phyloP scores from a whole-genome alignment of 148 eudicot genomes.

The Vaccinium macrocarpon region DNA sequence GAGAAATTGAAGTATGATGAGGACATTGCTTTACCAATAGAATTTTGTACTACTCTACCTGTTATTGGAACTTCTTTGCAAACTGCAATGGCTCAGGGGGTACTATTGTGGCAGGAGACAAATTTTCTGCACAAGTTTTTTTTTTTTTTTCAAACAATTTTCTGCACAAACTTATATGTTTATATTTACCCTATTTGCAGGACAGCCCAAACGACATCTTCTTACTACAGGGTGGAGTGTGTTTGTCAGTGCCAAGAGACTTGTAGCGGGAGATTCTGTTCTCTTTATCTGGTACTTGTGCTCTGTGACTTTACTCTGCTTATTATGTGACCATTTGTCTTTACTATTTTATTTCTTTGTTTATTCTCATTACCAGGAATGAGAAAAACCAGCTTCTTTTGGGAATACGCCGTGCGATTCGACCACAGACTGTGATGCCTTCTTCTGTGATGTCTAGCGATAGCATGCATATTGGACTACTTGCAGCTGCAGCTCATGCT shows the following conservation, averaged over 20 bases:
- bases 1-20: not conserved
- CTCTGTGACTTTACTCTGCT: not conserved
- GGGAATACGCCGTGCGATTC: slow-evolving; percentile 92
- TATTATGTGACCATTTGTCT: not conserved
- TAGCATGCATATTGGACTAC: slow-evolving; percentile 99
- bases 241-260: slow-evolving; percentile 99
- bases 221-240: slow-evolving; percentile 99
- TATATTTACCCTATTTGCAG: slow-evolving; percentile 45
- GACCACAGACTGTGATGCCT: slow-evolving; percentile 98
- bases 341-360: not conserved
- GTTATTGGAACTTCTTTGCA: not conserved
- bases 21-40: not conserved
- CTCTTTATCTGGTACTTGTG: slow-evolving; percentile 76
- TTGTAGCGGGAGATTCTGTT: slow-evolving; percentile 98
- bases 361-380: slow-evolving; percentile 50
- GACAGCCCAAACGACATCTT: slow-evolving; percentile 98
- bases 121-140: not conserved
- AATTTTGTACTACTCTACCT: not conserved
- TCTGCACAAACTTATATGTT: slow-evolving; percentile 10
- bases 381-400: slow-evolving; percentile 94
- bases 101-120: not conserved
- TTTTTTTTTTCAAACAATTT: no score
- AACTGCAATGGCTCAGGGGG: not conserved
- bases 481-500: slow-evolving; percentile 99
- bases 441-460: slow-evolving; percentile 98